These are phyloP conservation scores for Arthrobotrys musiformis DNA, from an alignment of 2,329 filamentous ascomycete genomes.

Conservation along the genomic window DNA sequence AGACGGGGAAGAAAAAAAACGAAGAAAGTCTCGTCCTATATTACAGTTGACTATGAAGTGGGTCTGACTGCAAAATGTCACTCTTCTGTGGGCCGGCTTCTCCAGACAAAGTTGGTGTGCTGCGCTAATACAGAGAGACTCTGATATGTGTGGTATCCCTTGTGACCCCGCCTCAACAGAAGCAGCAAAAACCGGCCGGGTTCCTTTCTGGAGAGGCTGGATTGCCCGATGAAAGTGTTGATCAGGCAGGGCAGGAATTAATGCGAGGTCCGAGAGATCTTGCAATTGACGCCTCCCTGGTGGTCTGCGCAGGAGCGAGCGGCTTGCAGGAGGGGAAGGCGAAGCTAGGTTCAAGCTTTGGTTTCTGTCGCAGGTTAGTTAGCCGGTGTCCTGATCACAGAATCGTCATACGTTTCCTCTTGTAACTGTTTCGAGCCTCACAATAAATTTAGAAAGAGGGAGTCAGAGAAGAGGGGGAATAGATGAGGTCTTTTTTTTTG, in stretches of 20 bases:
- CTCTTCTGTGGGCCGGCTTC: constrained; percentile 46
- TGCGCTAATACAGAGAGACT: constrained; percentile 36
- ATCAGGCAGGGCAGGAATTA: constrained; percentile 17
- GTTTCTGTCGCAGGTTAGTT: constrained; percentile 21
- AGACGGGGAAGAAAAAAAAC: constrained; percentile 31
- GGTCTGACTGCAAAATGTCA: constrained; percentile 54
- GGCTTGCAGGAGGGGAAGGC: constrained; percentile 5
- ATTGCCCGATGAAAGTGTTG: constrained; percentile 55
- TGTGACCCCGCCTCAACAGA: constrained; percentile 53
- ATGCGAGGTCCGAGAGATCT: constrained; percentile 22
- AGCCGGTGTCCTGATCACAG: constrained; percentile 13
- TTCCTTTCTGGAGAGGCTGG: constrained; percentile 26
- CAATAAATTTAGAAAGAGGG: constrained; percentile 1
- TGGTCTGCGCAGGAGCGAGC: constrained; percentile 12
- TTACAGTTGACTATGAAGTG: constrained; percentile 50
- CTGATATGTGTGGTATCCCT: constrained; percentile 30
- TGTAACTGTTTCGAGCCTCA: constrained; percentile 19
- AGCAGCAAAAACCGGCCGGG: constrained; percentile 28
- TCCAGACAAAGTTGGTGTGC: constrained; percentile 54
- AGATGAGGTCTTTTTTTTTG: not conserved
- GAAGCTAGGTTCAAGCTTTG: constrained; percentile 23
- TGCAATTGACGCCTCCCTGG: constrained; percentile 24
- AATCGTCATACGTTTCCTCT: constrained; percentile 26
- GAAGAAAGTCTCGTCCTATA: constrained; percentile 46
- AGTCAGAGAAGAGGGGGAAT: not conserved